These are phyloP conservation scores for Aspergillus sergii DNA, from an alignment of 2,329 filamentous ascomycete species.

Conservation along the genomic window DNA sequence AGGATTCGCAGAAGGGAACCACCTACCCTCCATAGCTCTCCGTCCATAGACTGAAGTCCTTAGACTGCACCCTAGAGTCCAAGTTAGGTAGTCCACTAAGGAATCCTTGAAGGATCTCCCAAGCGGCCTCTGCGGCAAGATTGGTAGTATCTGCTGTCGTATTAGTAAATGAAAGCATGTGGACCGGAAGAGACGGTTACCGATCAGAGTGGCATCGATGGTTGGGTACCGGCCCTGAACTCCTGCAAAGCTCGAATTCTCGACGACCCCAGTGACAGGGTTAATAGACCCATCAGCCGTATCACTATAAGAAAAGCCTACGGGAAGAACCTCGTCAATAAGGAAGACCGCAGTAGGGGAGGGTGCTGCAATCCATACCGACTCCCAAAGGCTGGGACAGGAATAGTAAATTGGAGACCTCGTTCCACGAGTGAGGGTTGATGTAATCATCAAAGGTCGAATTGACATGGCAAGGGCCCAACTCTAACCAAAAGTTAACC, in stretches of 20 bases:
- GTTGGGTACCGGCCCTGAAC: conserved; percentile 52
- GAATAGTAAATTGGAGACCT: conserved; percentile 63
- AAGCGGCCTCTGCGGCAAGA: conserved; percentile 57
- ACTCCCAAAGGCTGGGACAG: conserved; percentile 63
- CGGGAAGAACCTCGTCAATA: not conserved
- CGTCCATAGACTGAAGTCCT: conserved; percentile 62
- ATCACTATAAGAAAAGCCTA: conserved; percentile 40
- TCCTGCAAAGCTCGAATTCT: conserved; percentile 46
- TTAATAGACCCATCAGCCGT: conserved; percentile 46
- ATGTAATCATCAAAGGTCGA: conserved; percentile 47
- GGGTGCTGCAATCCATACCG: conserved; percentile 36
- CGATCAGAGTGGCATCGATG: conserved; percentile 52
- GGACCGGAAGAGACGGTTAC: conserved; percentile 20
- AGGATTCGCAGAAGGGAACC: not conserved
- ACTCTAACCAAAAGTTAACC: conserved; percentile 29
- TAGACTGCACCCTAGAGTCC: conserved; percentile 53
- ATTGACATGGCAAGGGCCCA: conserved; percentile 49
- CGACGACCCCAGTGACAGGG: conserved; percentile 47
- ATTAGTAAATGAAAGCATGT: not conserved
- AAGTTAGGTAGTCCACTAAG: conserved; percentile 52
- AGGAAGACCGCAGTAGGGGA: not conserved
- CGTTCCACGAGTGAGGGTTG: conserved; percentile 64
- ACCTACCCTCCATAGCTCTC: conserved; percentile 55
- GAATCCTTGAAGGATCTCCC: conserved; percentile 60
- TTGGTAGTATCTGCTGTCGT: conserved; percentile 53